phyloP scores from a whole-genome alignment of 441 rosid genomes.

The Adansonia gregorii region DNA sequence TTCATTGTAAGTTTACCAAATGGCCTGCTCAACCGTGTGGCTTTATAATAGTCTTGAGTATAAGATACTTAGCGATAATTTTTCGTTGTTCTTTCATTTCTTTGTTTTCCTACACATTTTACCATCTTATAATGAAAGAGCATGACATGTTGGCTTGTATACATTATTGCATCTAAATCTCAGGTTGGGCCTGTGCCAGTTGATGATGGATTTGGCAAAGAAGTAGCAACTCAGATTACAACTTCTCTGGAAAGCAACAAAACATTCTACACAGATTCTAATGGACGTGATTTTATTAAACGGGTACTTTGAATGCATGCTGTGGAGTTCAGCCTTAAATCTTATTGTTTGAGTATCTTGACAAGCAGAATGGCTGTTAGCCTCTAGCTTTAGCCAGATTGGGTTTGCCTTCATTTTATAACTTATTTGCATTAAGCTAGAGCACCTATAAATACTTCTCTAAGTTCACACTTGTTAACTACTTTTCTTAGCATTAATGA shows the following conservation, averaged over 20 bases:
- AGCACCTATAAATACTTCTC: conserved; percentile 23
- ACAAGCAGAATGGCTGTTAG: conserved; percentile 18
- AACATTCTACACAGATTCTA: conserved; percentile 96
- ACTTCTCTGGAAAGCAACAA: conserved; percentile 66
- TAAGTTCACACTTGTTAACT: conserved; percentile 9
- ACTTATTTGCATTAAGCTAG: conserved; percentile 17
- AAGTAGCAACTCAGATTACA: conserved; percentile 78
- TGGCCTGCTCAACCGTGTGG: conserved; percentile 22
- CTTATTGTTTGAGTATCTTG: conserved; percentile 6
- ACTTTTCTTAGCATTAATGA: conserved; percentile 24
- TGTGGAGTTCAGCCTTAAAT: not conserved
- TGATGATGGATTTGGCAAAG: conserved; percentile 88
- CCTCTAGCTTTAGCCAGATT: conserved; percentile 21
- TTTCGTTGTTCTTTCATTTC: conserved; percentile 5
- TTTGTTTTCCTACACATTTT: conserved; percentile 17
- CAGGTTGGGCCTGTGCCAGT: conserved; percentile 93
- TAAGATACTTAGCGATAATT: conserved; percentile 8
- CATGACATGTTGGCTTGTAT: conserved; percentile 18
- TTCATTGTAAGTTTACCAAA: conserved; percentile 71
- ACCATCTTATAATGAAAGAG: not conserved
- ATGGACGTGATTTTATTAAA: conserved; percentile 95
- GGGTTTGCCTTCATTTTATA: conserved; percentile 1
- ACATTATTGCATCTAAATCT: conserved; percentile 25
- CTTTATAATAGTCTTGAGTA: conserved; percentile 15
- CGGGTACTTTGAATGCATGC: conserved; percentile 55